Conservation (phyloP, 176 grass and related monocot species). For the Juncus effusus region DNA sequence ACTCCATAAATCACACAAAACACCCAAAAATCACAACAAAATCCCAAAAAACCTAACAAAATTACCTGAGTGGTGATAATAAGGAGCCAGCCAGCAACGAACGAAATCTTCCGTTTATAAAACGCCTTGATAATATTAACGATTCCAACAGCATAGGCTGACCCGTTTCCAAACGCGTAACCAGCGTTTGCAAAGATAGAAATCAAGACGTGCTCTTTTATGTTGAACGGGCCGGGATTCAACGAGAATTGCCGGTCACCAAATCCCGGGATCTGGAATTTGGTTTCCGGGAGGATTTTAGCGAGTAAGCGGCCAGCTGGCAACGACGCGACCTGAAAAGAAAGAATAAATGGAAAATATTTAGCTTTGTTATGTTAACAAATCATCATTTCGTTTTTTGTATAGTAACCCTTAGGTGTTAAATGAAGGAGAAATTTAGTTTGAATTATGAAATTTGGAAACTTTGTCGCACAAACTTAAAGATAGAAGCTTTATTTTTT, state of each 20-base stretch:
- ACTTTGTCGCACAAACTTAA: too few relatives aligned
- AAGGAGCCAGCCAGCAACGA: conserved; percentile 44
- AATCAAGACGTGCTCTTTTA: conserved; percentile 72
- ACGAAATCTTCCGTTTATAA: conserved; percentile 55
- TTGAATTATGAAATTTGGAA: too few relatives aligned
- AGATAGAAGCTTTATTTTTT: too few relatives aligned
- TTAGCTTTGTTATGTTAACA: too few relatives aligned
- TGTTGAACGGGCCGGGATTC: conserved; percentile 72
- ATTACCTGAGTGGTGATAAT: conserved; percentile 58
- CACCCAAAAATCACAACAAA: neutral
- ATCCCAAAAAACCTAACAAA: too few relatives aligned
- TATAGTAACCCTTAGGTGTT: too few relatives aligned
- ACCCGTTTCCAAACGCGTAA: conserved; percentile 52
- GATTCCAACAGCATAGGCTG: conserved; percentile 54
- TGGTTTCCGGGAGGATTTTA: conserved; percentile 31
- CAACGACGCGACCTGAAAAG: conserved; percentile 45
- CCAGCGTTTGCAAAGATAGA: conserved; percentile 73
- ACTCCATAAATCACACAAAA: too few relatives aligned
- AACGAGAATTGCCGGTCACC: conserved; percentile 38
- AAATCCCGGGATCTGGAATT: conserved; percentile 30
- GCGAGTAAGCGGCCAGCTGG: conserved; percentile 56
- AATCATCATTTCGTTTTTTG: too few relatives aligned
- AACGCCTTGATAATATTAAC: conserved; percentile 63
- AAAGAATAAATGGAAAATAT: neutral
- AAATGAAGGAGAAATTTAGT: too few relatives aligned